Conservation (phyloP, 495 filamentous ascomycete species). For the Astrocystis sublimbata region DNA sequence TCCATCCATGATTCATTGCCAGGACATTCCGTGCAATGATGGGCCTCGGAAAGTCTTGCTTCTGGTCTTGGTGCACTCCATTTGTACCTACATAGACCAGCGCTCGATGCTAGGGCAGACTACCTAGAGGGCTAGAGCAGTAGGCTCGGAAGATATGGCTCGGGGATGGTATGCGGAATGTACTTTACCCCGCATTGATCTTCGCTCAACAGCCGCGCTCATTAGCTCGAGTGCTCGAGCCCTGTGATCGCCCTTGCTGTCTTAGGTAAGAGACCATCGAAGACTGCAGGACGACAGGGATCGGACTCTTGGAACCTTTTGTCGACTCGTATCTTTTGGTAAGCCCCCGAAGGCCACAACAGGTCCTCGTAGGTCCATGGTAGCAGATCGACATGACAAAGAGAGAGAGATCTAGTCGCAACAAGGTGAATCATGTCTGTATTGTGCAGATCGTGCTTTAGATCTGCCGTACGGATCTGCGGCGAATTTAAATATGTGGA, state of each 20-base stretch:
- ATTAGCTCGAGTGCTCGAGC: constrained; percentile 12
- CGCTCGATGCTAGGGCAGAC: no score
- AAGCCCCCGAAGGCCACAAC: no score
- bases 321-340: no score
- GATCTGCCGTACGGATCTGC: neutral
- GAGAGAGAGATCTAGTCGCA: neutral
- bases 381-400: neutral
- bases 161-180: no score
- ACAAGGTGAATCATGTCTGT: neutral
- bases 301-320: neutral
- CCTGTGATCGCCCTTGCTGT: constrained; percentile 25
- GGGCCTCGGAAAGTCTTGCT: no score
- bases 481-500: neutral
- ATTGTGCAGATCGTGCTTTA: neutral
- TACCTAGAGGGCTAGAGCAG: no score
- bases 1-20: no score
- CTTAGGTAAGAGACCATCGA: no score
- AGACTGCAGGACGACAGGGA: neutral
- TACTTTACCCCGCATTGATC: constrained; percentile 32
- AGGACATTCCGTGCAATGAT: no score
- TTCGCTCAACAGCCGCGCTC: constrained; percentile 21
- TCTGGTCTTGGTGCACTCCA: no score
- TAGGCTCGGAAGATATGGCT: no score
- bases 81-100: no score
- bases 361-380: neutral